Base-by-base conservation (phyloP, 495 filamentous ascomycete genomes). In the Xylaria nigripes region DNA sequence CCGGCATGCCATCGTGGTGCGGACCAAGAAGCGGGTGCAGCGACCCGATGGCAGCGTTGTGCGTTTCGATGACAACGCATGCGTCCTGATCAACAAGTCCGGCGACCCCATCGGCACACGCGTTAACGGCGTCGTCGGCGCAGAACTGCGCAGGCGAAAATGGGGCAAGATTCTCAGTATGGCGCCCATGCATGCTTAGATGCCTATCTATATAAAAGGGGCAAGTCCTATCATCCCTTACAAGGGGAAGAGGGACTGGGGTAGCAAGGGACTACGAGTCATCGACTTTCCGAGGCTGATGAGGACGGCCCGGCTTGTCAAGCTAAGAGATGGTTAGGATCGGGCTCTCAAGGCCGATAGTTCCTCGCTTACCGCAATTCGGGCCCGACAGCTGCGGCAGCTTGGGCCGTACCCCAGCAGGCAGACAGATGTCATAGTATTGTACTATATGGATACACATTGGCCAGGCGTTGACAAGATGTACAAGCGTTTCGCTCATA, bases 81-180 rank as follows among this genome's bases (percentile, higher is more conserved):
- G 93, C 68, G 94, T 97, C 24, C 71, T 99, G 66, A 86, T 99
- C 68, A 96, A 94, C 71, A 99, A 99, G 79, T 79, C 88, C 6
- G 94, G 94, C 3, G 93, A 99, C 68, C 94, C 93, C 7, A 84
- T 99, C 60, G 93, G 93, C 48, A 90, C 88, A 3, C 83, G 93
- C 67, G 81, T 99, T 74, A 97, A 86, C 70, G 86, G 89, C 54
- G 81, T 95, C 42, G 89, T 95, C 27, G 92, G 90, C 16, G 77
- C 83, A 42, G 93, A 99, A 71, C 68, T 99, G 64, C 80, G 87
- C 59, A 81, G 84, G 56, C 90, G 86, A 72, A 83, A 92, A 68
- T 97, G 94, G 91, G 93, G 89, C 47, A 97, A 96, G 80, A 96
- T 99, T 61, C 75, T 99, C 68, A 95, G 89, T 55, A 76, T 99